Evolutionary conservation across 805 yeast species (phyloP).

Genomic region (Trichomonascus vanleenenianus): DNA sequence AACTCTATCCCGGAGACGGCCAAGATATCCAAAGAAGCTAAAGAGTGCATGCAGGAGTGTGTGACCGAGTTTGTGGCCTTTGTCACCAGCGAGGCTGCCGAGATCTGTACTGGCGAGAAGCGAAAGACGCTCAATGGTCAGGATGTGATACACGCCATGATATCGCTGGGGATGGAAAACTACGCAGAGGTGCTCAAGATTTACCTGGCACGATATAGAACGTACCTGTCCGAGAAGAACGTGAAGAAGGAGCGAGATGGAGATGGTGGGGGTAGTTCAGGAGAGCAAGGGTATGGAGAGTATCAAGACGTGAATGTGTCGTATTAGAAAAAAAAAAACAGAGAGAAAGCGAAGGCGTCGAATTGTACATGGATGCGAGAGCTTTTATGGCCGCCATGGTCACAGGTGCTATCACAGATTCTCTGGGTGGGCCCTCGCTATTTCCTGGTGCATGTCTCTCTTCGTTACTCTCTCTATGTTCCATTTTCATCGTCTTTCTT

Average conservation of each 20-base stretch:
- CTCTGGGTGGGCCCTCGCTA: too few relatives aligned
- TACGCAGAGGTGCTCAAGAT: conserved; percentile 63
- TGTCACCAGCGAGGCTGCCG: conserved; percentile 58
- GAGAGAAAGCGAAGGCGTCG: too few relatives aligned
- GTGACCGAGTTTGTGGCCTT: conserved; percentile 61
- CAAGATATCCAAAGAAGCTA: conserved; percentile 70
- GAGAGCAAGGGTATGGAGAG: too few relatives aligned
- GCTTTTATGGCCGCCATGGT: background rate
- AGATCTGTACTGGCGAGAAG: conserved; percentile 55
- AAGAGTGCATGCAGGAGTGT: conserved; percentile 69
- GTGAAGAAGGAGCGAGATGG: background rate
- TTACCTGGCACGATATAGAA: conserved; percentile 59
- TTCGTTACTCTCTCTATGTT: too few relatives aligned
- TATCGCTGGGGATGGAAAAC: conserved; percentile 59
- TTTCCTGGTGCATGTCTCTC: too few relatives aligned
- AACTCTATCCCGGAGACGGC: conserved; percentile 63
- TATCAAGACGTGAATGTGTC: too few relatives aligned
- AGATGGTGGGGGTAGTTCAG: too few relatives aligned
- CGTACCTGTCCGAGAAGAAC: conserved; percentile 17
- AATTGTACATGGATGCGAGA: background rate
- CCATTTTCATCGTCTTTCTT: too few relatives aligned
- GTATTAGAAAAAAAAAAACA: too few relatives aligned
- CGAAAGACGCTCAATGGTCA: conserved; percentile 67
- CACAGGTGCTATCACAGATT: too few relatives aligned
- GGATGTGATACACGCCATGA: conserved; percentile 56